phyloP scores from a whole-genome alignment of 352 stramenopile genomes.

The Phytopythium delawarense region DNA sequence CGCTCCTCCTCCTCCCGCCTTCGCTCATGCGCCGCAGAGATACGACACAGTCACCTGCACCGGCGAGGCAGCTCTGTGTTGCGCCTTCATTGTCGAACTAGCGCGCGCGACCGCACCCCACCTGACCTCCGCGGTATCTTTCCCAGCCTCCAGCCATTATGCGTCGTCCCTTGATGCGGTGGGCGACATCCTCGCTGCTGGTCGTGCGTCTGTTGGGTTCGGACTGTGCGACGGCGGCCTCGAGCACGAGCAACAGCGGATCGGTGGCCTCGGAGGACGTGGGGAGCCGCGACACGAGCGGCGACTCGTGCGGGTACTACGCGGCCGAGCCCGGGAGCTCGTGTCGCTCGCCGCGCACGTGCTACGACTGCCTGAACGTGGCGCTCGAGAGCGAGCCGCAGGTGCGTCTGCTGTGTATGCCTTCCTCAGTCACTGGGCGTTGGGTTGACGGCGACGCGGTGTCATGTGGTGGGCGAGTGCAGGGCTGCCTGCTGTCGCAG shows the following conservation, averaged over 20 bases:
- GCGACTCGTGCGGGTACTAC: conserved; percentile 47
- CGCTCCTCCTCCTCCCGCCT: not conserved
- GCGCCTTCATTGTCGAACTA: not conserved
- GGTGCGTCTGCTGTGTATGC: conserved; percentile 3
- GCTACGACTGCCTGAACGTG: conserved; percentile 60
- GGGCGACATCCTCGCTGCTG: not conserved
- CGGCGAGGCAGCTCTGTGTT: too few species aligned
- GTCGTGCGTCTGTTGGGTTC: not conserved
- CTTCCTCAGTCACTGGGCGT: not conserved
- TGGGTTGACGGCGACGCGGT: conserved; percentile 2
- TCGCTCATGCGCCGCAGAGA: too few species aligned
- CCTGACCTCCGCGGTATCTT: not conserved
- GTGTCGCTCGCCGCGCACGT: conserved; percentile 43
- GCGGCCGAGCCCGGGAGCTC: conserved; percentile 19
- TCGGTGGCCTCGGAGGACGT: not conserved
- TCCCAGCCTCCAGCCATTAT: not conserved
- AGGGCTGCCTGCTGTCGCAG: conserved; percentile 42
- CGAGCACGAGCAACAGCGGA: not conserved
- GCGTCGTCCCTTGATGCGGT: not conserved
- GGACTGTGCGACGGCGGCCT: not conserved
- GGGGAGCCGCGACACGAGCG: conserved; percentile 7
- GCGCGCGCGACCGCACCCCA: not conserved
- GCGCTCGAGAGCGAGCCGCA: conserved; percentile 24
- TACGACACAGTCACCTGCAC: too few species aligned
- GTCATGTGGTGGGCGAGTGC: not conserved